A percentile compares a stretch with the other conserved stretches of the same genome.
Conservation (phyloP, 75 land plant genomes). For the Cunninghamia lanceolata region DNA sequence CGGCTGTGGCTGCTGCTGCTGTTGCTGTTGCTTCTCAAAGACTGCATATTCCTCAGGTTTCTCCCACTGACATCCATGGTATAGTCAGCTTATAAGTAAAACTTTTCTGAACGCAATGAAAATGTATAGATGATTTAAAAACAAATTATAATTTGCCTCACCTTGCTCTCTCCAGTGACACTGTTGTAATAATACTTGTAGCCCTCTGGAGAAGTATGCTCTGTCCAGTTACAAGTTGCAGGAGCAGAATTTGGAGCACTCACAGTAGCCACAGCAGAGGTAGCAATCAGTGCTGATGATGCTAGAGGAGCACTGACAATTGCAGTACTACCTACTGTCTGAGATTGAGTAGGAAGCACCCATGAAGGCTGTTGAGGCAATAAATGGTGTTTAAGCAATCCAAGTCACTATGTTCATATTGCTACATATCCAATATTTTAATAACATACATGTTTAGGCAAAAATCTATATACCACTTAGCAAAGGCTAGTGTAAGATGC, state of each 20-base stretch:
- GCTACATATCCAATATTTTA: neutral
- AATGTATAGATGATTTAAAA: neutral
- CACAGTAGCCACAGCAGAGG: slow-evolving; percentile 22
- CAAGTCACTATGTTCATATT: neutral
- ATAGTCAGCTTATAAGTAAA: neutral
- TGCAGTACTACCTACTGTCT: slow-evolving; percentile 21
- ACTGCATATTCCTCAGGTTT: slow-evolving; percentile 84
- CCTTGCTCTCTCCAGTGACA: slow-evolving; percentile 86
- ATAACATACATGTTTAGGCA: neutral
- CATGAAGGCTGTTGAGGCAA: slow-evolving; percentile 26
- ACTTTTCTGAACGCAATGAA: neutral
- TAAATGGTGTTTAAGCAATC: neutral
- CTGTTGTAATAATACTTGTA: slow-evolving; percentile 95
- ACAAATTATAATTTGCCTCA: slow-evolving; percentile 14
- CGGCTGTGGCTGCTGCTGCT: slow-evolving; percentile 28
- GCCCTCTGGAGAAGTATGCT: slow-evolving; percentile 96
- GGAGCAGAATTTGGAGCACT: slow-evolving; percentile 33
- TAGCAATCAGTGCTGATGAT: slow-evolving; percentile 11
- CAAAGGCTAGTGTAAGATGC: neutral
- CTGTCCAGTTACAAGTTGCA: slow-evolving; percentile 85
- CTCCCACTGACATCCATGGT: slow-evolving; percentile 70
- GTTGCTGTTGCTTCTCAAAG: slow-evolving; percentile 61
- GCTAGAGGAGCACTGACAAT: slow-evolving; percentile 16
- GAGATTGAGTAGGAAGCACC: slow-evolving; percentile 23
- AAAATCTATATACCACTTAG: neutral